Conservation (phyloP, 73 alveolate genomes). For the Paramecium sexaurelia region DNA sequence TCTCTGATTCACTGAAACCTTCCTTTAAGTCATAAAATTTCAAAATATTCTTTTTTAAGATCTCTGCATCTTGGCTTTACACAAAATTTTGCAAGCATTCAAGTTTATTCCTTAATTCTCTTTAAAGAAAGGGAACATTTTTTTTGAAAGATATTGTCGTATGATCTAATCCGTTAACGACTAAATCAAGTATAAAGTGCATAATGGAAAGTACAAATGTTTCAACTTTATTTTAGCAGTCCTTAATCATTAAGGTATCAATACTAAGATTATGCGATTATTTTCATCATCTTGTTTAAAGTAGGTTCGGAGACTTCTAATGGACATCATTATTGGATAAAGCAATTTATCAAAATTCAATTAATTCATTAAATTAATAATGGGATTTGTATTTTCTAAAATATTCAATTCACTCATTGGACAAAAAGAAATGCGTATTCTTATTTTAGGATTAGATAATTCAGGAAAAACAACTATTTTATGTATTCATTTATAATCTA, state of each 20-base stretch:
- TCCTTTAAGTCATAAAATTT: background rate
- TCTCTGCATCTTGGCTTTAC: background rate
- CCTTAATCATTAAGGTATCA: slow-evolving; percentile 2
- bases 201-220: background rate
- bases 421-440: slow-evolving; percentile 77
- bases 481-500: slow-evolving; percentile 47
- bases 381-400: slow-evolving; percentile 88
- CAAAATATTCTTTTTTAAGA: background rate
- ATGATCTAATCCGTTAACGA: background rate
- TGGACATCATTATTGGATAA: background rate
- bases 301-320: background rate
- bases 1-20: slow-evolving; percentile 30
- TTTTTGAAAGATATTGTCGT: background rate
- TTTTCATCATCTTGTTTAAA: background rate
- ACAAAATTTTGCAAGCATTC: background rate
- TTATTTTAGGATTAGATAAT: slow-evolving; percentile 86
- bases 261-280: background rate
- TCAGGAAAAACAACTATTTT: slow-evolving; percentile 89
- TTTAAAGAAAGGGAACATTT: background rate
- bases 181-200: background rate
- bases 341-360: background rate
- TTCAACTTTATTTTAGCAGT: background rate
- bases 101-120: background rate
- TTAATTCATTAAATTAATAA: slow-evolving; percentile 5
- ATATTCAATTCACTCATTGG: slow-evolving; percentile 81